A percentile compares a stretch with the other conserved stretches of the same genome.
These are phyloP conservation scores for Pichia sp. DNA, from an alignment of 1,139 yeast genomes.

Conservation along the genomic window DNA sequence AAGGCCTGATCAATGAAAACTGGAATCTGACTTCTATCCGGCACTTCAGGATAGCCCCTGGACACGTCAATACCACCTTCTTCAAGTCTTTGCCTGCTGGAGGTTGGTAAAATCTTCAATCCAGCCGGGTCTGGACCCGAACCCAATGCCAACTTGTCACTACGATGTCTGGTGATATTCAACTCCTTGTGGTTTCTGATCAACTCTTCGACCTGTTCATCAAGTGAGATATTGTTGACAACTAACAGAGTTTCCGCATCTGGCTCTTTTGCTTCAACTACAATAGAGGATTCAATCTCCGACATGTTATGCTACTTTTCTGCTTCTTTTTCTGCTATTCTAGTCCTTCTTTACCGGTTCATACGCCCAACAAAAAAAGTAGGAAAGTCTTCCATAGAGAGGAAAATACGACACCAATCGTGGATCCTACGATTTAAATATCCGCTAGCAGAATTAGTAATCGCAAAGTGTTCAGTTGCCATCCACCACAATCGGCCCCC, in stretches of 20 bases:
- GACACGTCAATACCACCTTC: conserved; percentile 40
- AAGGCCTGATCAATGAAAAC: conserved; percentile 49
- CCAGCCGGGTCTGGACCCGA: conserved; percentile 32
- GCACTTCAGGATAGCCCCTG: conserved; percentile 42
- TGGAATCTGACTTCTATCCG: conserved; percentile 35
- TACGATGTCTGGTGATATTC: conserved; percentile 13
- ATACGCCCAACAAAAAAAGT: too few species aligned
- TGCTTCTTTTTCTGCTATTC: too few species aligned
- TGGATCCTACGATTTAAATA: background rate
- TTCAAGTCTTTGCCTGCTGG: conserved; percentile 34
- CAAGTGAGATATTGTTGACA: conserved; percentile 14
- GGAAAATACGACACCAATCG: background rate
- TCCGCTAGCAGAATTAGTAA: background rate
- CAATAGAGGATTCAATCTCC: background rate
- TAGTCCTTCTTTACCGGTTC: too few species aligned
- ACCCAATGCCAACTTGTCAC: conserved; percentile 8
- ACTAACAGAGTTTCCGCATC: background rate
- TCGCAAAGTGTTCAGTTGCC: background rate
- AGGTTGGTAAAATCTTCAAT: conserved; percentile 34
- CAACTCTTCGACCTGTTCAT: conserved; percentile 17
- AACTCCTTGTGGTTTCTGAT: conserved; percentile 12
- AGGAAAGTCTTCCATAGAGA: too few species aligned
- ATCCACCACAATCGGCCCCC: background rate
- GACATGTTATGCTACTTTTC: background rate
- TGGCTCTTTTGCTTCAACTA: background rate